Base-by-base conservation (phyloP, 495 filamentous ascomycete genomes). In the Neurospora sp. region DNA sequence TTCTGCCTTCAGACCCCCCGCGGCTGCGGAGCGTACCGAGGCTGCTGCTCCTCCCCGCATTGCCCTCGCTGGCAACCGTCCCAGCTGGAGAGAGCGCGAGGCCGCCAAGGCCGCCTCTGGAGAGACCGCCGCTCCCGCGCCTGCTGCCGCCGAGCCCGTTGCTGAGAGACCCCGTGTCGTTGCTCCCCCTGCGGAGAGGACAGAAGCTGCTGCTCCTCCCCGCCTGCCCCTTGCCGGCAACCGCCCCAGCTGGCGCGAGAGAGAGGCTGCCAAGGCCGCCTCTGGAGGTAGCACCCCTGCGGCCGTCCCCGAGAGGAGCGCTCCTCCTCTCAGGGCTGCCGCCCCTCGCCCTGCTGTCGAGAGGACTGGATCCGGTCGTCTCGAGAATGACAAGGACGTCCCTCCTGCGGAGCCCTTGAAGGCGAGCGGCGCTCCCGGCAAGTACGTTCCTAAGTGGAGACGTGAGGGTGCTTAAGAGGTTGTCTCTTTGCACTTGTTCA, bases 171-270 rank as follows among this genome's bases (percentile, higher is more conserved):
- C 31, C 31, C 31, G 31, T 31, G 31, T 31, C 31, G 31, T 31
- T 31, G 31, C 31, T 3, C 78, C 27, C 72, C 78, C 37, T 75
- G 75, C 77, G 27, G 83, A 80, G 37, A 81, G 82, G 72, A 74
- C 79, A 70, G 82, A 84, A n/a, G 72, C 84, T 31, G 73, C 48
- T 69, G 75, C 74, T 71, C 82, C 79, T 70, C 81, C 74, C 11
- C 81, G 70, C 73, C 31, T 31, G 79, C 85, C 86, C 73, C 85
- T 97, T 72, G 85, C 87, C 71, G 90, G 89, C 62, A 76, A 74
- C 78, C 90, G 89, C 81, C 83, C 89, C 41, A 89, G 86, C 77
- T 97, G 94, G 94, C 91, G 94, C 82, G 94, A 97, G n/a, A 88
- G 93, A 62, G 85, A 92, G 81, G 92, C 91, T 66, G 89, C 89